phyloP scores from a whole-genome alignment of 345 rosid genomes.

The Syzygium oleosum region DNA sequence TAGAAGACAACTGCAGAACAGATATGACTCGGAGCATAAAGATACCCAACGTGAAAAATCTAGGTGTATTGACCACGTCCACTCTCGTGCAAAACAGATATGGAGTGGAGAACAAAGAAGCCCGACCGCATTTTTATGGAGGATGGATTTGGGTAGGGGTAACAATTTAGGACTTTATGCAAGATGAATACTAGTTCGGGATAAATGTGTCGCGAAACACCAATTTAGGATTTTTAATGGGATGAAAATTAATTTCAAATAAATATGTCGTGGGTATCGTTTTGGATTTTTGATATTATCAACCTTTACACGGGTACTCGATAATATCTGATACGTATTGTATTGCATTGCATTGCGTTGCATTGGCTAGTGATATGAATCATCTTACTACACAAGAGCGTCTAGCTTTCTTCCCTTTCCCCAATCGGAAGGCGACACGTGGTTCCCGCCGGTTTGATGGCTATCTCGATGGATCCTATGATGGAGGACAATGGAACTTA shows the following conservation, averaged over 20 bases:
- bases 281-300: background rate
- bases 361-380: background rate
- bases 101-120: background rate
- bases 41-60: background rate
- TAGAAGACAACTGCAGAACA: background rate
- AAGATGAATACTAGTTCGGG: background rate
- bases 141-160: background rate
- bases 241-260: background rate
- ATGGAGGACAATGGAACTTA: background rate
- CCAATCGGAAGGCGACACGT: background rate
- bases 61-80: background rate
- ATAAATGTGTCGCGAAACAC: rapidly evolving
- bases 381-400: background rate
- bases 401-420: background rate
- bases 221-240: background rate
- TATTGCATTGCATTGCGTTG: background rate
- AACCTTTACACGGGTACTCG: too few relatives aligned
- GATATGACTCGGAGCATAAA: background rate
- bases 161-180: background rate
- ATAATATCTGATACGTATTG: background rate
- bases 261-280: background rate
- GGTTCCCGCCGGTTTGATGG: background rate
- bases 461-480: background rate
- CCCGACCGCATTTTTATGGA: background rate
- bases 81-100: background rate